Base-by-base conservation (phyloP, 805 yeast species). In the Pichia heedii region DNA sequence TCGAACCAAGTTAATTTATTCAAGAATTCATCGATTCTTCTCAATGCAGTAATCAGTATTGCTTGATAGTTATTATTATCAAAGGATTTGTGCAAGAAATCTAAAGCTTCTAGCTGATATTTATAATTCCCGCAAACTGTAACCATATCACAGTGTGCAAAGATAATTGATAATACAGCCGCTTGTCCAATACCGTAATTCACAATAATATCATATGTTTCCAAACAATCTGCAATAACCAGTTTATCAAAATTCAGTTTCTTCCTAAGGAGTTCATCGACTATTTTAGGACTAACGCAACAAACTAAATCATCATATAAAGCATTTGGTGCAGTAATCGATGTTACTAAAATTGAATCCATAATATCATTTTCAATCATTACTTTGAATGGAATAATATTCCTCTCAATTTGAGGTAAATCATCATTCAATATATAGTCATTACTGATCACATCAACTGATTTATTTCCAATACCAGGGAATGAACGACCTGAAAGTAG, bases 101-200 rank as follows among this genome's bases (percentile, higher is more conserved):
- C 70, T 5, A 76, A 61, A 15, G 81, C 81, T 52, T 78, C 82
- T 36, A 68, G 66, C 54, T 77, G 84, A 29, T 74, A 62, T 15
- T 66, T 61, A 52, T 61, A 61, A 50, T 74, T 75, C 49, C 76
- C 77, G 54, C 83, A 77, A 19, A 78, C 79, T 68, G 77, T 67
- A 11, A 78, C 74, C 50, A 78, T 62, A 55, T 77, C 83, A 58
- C 83, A 78, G 5, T 81, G 78, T 4, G 83, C 84, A 41, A 69
- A 68, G 8, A 53, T 36, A 16, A 77, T 61, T 1, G 82, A 79
- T 53, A 76, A 63, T 7, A 74, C 70, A 1, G 77, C 79, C 9
- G 83, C 84, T 56, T 77, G 84, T 15, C 79, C 76, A 33, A 77
- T 63, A 3, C 84, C 84, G 39, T 76, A 71, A 13, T 76, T 73